Base-by-base conservation (phyloP, 75 land plant species). In the Azolla pinnata region DNA sequence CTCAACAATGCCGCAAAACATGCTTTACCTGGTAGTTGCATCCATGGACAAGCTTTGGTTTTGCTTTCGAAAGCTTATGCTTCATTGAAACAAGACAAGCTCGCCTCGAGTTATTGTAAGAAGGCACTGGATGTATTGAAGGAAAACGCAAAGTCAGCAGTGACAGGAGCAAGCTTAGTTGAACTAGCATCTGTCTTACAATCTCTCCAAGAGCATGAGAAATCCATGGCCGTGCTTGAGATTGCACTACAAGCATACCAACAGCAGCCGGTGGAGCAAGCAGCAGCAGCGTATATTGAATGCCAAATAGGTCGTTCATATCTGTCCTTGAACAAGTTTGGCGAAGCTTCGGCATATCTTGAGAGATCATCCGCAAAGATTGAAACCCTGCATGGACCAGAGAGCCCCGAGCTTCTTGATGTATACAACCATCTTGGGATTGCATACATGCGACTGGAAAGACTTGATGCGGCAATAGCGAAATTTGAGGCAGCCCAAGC, bases 291-390 rank as follows among this genome's bases (percentile, higher is more conserved):
- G 18, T 49, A 44, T 62, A 32, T 64, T 10, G 63, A 67, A 32
- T 63, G 63, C 28, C 70, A 67, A 60, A 67, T 67, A 34, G 70
- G 70, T n/a, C 50, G 52, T 46, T 54, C 60, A 8, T 54, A 54
- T 25, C 40, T 51, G 38, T 29, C 33, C 29, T 14, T 56, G 28
- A 47, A 56, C 1, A 59, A 60, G 25, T 32, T 31, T 44, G 3
- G n/a, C 17, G 63, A 67, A 30, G 70, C 55, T 30, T 29, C 59
- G 29, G 54, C 69, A 14, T 59, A 67, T 58, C 18, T 67, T 46
- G 62, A 67, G 48, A 58, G 46, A 24, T 46, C 55, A 31, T 51
- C 29, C 18, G 51, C 32, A 20, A 67, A 33, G 1, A 57, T 59
- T 38, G 60, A 49, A 34, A 19, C 29, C 30, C 34, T 28, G 20